Base-by-base conservation (phyloP, 108 stramenopile species). In the Epithemia pelagica region DNA sequence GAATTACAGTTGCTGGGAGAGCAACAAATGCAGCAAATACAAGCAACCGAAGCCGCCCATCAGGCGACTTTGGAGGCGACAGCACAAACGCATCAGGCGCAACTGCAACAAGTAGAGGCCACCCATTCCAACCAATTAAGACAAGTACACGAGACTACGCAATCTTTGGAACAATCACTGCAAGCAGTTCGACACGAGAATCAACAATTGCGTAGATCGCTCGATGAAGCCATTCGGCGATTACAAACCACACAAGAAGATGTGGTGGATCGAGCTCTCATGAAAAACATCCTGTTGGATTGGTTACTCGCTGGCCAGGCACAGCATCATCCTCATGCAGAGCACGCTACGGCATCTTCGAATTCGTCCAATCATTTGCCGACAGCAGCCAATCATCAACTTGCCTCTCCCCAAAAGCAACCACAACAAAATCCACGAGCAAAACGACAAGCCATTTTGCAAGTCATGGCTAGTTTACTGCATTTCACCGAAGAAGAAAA, bases 231-330 rank as follows among this genome's bases (percentile, higher is more conserved):
- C 46, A 95, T 95, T 33, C 68, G 82, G 31, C 78, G 90, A 26
- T 69, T 95, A n/a, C 88, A 90, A 70, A 78, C 78, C 15, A 90
- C 73, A n/a, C 90, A 95, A 76, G 93, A 95, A 73, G 93, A 95
- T 65, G 85, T 95, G 20, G 80, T 95, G 32, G 93, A 95, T 76
- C 81, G 93, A 59, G 70, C 75, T 24, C 62, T 95, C 21, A 95
- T 95, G 74, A 95, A 95, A 66, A 95, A 91, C 65, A 83, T 95
- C 27, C 84, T 95, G 28, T 74, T 95, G 51, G 93, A 95, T 72
- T 95, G 93, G 93, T 82, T 86, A 52, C 65, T 67, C 2, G 82
- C 80, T 76, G 72, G 65, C 2, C 81, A 78, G 5, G 30, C 32
- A 1, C 37, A 46, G 15, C 15, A 46, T 46, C 10, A 5, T 15